Percentiles rank a stretch among this genome's conserved stretches.
Conservation (phyloP, 163 green algal genomes). For the Scenedesmus sp. region DNA sequence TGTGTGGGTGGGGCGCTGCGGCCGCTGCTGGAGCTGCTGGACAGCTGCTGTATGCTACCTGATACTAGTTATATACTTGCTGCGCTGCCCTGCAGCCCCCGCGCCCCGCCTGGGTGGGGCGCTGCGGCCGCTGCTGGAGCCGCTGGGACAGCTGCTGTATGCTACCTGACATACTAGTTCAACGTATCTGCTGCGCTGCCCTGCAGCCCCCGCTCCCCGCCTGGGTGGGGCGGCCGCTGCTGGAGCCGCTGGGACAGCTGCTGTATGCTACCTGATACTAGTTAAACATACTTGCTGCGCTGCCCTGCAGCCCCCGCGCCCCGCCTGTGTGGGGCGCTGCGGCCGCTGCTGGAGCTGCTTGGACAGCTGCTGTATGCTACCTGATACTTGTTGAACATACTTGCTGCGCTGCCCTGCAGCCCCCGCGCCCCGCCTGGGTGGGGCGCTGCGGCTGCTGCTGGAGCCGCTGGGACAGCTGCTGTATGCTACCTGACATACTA, state of each 20-base stretch:
- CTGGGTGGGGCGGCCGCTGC: conserved; percentile 76
- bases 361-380: neutral
- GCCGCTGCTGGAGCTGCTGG: conserved; percentile 90
- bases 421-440: neutral
- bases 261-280: conserved; percentile 90
- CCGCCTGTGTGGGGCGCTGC: neutral
- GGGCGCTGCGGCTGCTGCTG: neutral
- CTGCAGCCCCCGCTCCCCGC: too few relatives aligned
- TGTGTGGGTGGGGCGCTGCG: conserved; percentile 68
- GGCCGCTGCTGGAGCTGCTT: neutral
- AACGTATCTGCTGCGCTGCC: too few relatives aligned
- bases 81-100: too few relatives aligned
- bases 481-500: neutral
- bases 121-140: neutral
- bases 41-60: conserved; percentile 92
- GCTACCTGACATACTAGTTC: too few relatives aligned
- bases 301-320: too few relatives aligned
- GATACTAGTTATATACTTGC: too few relatives aligned
- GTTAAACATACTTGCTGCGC: too few relatives aligned
- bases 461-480: neutral
- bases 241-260: conserved; percentile 91
- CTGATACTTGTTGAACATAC: neutral
- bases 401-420: neutral
- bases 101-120: too few relatives aligned
- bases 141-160: too few relatives aligned